Base-by-base conservation (phyloP, 768 basidiomycete species). In the Hirschioporus abietinus region DNA sequence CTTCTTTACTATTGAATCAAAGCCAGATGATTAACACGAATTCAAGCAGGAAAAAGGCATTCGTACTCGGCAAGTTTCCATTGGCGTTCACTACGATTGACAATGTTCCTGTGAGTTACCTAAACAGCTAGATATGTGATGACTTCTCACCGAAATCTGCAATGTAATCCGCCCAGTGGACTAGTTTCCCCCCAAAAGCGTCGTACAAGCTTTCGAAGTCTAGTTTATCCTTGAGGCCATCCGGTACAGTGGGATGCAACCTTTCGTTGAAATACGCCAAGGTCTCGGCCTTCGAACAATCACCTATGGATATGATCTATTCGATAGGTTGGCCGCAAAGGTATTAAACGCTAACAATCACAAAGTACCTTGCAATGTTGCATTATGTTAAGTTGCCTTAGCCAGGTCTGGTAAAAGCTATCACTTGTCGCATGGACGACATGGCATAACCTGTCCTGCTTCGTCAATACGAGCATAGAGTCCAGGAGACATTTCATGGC, bases 401-500 rank as follows among this genome's bases (percentile, higher is more conserved):
- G 80, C 90, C 89, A 92, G 15, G 88, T 90, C 70, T 92, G 91
- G 72, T 92, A 93, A 76, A 92, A 92, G 0, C 91, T 90, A 70
- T 93, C 91, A 70, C 89, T 91, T 5, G 91, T 90, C 6, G 89
- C 89, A 69, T 92, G 90, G 63, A 92, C 86, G 71, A 93, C 88
- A 72, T 93, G 91, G 71, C 89, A 91, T 17, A 94, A 76, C n/a
- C 89, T 80, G 72, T 93, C 92, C 75, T 94, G 93, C 78, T 94
- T 93, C 35, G 93, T 93, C 65, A 94, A 78, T 17, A 93, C 92
- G 23, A 93, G 85, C 85, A 93, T 91, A 15, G 91, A 90, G 72
- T 94, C 93, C 35, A 95, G 82, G 18, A 95, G 77, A 69, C 87
- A 88, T 74, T 93, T 94, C 90, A 95, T 92, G 2, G 91, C 85